Conservation (phyloP, 345 rosid genomes). For the Kandelia obovata region DNA sequence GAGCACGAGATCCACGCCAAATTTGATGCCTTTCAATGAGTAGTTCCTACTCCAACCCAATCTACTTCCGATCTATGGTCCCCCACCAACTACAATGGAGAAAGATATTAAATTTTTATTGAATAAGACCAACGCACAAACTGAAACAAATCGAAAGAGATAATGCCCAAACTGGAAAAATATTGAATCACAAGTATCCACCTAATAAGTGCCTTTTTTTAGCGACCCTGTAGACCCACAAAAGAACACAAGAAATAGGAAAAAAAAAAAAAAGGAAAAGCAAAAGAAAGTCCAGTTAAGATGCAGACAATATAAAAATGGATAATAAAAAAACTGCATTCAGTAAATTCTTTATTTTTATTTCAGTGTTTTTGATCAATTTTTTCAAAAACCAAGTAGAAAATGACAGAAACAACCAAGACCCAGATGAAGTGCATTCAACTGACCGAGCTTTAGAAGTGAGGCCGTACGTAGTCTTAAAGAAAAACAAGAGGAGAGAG, state of each 20-base stretch:
- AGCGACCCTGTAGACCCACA: conserved; percentile 41
- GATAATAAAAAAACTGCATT: too few species aligned
- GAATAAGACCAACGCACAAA: background rate
- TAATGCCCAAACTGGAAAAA: background rate
- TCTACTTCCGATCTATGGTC: conserved; percentile 59
- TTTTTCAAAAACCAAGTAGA: background rate
- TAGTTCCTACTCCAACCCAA: conserved; percentile 71
- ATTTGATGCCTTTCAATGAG: conserved; percentile 69
- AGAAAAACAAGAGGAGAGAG: background rate
- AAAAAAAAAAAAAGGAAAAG: background rate
- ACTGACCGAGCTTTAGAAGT: conserved; percentile 54
- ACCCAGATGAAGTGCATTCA: background rate
- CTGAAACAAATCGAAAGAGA: background rate
- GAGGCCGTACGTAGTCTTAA: conserved; percentile 25
- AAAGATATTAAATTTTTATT: too few species aligned
- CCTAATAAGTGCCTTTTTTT: conserved; percentile 54
- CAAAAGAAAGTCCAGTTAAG: background rate
- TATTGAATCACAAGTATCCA: conserved; percentile 17
- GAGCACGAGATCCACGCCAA: conserved; percentile 74
- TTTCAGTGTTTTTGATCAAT: too few species aligned
- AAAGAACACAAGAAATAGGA: conserved; percentile 3
- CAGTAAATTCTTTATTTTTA: too few species aligned
- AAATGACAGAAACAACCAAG: background rate
- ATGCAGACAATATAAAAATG: too few species aligned
- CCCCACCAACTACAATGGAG: background rate